Evolutionary conservation across 148 eudicot species (phyloP), one percentile per base, ranked within the genome.

Genomic region (Heliosperma pusillum): DNA sequence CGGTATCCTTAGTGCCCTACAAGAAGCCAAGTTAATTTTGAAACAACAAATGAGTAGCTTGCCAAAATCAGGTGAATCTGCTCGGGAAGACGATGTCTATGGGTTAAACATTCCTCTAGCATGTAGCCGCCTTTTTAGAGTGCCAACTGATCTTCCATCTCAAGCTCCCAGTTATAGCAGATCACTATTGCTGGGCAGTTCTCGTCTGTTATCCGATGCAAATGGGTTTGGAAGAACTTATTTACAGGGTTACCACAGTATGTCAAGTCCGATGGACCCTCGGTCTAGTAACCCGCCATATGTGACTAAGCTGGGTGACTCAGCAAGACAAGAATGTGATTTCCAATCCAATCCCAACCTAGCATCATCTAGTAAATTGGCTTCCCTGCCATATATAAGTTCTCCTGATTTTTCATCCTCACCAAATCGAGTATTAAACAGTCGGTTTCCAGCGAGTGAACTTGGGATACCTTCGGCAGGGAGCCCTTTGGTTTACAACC

Each of bases 81-180:
- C 44, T 42, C 70, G 69, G 66, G 80, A 47, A 61, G 71, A 53
- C 75, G 82, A 74, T 56, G 68, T 36, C 5, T 86, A 83, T 62
- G 61, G 70, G 50, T 72, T 85, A 22, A 85, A 81, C 45, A 76
- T 87, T 74, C 88, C 88, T 50, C 62, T 81, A 21, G 86, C 84
- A 68, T 85, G 80, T 79, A 79, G 86, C 61, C 86, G 80, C 19
- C 89, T 94, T 79, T 94, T 90, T 82, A 80, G 93, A 75, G 86
- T 91, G 70, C 98, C 96, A 40, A 84, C 85, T 24, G 88, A 87
- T 84, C 74, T 74, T 75, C 80, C 81, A 36, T 69, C 25, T 70
- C 86, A 81, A 80, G 77, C 73, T 75, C 81, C 85, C 68, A 45
- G 50, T 53, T 87, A 36, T 68, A 63, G 71, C 71, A 82, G 74